A percentile compares a stretch with the other conserved stretches of the same genome.
These are phyloP conservation scores for Quercus engelmannii DNA, from an alignment of 306 rosid species.

Conservation along the genomic window DNA sequence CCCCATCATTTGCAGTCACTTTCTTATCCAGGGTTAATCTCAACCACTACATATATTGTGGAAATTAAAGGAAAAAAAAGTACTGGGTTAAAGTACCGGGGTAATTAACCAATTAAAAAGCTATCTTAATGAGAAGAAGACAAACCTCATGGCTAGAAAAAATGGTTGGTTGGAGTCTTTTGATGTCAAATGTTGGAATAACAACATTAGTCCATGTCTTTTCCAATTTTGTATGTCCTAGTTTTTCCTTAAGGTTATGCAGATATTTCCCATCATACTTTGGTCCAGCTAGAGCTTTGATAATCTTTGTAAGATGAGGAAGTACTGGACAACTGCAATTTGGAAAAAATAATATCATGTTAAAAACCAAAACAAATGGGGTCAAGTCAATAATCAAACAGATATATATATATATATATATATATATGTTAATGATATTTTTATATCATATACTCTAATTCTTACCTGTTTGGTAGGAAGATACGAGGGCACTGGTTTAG, in stretches of 20 bases:
- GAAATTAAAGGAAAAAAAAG: background rate
- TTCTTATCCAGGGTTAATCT: background rate
- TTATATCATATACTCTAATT: background rate
- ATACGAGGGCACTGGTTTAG: slow-evolving; percentile 37
- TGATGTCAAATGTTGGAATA: slow-evolving; percentile 43
- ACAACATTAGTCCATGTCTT: slow-evolving; percentile 40
- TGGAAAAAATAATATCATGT: background rate
- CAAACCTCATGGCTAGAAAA: slow-evolving; percentile 38
- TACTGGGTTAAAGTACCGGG: background rate
- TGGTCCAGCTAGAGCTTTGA: slow-evolving; percentile 31
- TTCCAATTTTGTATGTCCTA: slow-evolving; percentile 24
- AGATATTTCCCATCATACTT: slow-evolving; percentile 38
- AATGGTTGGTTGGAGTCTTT: slow-evolving; percentile 35
- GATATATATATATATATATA: too few species aligned
- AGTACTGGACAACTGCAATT: background rate
- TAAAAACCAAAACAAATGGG: background rate
- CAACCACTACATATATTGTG: background rate
- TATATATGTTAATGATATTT: background rate
- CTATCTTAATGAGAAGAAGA: background rate
- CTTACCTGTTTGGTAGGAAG: slow-evolving; percentile 38
- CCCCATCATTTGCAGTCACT: too few species aligned
- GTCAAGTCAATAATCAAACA: background rate
- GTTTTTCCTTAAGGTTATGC: slow-evolving; percentile 27
- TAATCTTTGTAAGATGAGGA: background rate
- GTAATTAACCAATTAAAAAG: background rate